A percentile compares a stretch with the other conserved stretches of the same genome.
Evolutionary conservation across 805 yeast genomes (phyloP).

Genomic region (Ogataea trehalophila): DNA sequence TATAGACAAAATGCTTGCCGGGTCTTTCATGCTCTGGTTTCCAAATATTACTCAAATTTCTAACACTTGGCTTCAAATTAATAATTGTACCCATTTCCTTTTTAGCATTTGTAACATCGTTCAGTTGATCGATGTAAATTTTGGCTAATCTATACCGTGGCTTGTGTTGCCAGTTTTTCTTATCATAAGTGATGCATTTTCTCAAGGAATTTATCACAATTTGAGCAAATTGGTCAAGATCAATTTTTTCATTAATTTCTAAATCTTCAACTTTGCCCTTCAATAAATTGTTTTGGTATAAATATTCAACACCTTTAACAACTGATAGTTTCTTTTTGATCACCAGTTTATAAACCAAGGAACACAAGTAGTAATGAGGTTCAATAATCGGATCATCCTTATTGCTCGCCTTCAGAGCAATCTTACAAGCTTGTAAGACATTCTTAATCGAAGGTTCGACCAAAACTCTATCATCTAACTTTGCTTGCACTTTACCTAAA

Average conservation of each 20-base stretch:
- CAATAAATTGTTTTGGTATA: conserved; percentile 35
- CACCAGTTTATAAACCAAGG: conserved; percentile 54
- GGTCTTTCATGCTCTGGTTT: conserved; percentile 88
- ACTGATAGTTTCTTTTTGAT: conserved; percentile 31
- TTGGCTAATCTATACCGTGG: conserved; percentile 70
- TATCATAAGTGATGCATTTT: conserved; percentile 54
- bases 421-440: conserved; percentile 39
- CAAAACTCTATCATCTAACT: conserved; percentile 31
- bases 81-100: conserved; percentile 61
- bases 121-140: conserved; percentile 50
- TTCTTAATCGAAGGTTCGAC: conserved; percentile 33
- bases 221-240: conserved; percentile 31
- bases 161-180: conserved; percentile 88
- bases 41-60: conserved; percentile 83
- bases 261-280: conserved; percentile 6
- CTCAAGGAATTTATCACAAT: conserved; percentile 42
- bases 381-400: conserved; percentile 61
- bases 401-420: conserved; percentile 35
- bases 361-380: conserved; percentile 67
- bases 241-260: conserved; percentile 10
- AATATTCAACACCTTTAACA: conserved; percentile 33
- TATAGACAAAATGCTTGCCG: conserved; percentile 85
- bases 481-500: conserved; percentile 52
- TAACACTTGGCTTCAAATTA: conserved; percentile 59
- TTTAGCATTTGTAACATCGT: conserved; percentile 50